Evolutionary conservation across 352 stramenopile genomes (phyloP).

Genomic region (Phytophthora tubulina): DNA sequence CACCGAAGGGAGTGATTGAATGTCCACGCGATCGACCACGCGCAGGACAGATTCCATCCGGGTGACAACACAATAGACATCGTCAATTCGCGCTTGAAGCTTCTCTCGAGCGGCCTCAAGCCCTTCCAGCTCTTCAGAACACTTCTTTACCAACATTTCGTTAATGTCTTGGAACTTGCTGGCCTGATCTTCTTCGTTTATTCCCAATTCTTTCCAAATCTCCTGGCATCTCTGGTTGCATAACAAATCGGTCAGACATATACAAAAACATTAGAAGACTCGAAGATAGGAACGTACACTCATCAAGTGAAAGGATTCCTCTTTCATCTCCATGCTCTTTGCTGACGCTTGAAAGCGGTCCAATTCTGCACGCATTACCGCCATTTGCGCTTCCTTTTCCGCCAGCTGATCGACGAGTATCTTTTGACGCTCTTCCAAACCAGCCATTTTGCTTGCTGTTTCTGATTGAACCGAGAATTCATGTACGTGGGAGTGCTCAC

Average conservation of each 20-base stretch:
- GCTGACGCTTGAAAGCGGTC: slow-evolving; percentile 44
- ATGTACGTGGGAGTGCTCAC: slow-evolving; percentile 20
- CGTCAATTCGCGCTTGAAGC: slow-evolving; percentile 56
- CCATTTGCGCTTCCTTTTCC: slow-evolving; percentile 42
- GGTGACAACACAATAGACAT: slow-evolving; percentile 49
- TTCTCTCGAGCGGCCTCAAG: slow-evolving; percentile 60
- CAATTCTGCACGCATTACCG: slow-evolving; percentile 39
- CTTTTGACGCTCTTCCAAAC: slow-evolving; percentile 37
- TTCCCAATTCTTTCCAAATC: slow-evolving; percentile 69
- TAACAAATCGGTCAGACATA: slow-evolving; percentile 6
- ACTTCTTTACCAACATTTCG: slow-evolving; percentile 61
- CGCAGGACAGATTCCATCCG: slow-evolving; percentile 57
- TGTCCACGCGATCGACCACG: slow-evolving; percentile 47
- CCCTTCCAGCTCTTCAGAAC: slow-evolving; percentile 66
- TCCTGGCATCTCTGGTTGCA: slow-evolving; percentile 66
- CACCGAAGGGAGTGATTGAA: slow-evolving; percentile 44
- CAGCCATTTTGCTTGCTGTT: slow-evolving; percentile 28
- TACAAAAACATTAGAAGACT: not conserved
- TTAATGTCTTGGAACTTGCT: slow-evolving; percentile 77
- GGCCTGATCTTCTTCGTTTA: slow-evolving; percentile 59
- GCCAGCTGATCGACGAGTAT: slow-evolving; percentile 37
- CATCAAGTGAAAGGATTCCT: slow-evolving; percentile 69
- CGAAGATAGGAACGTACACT: slow-evolving; percentile 47
- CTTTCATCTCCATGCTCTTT: slow-evolving; percentile 60
- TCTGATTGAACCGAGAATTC: slow-evolving; percentile 27